Conservation (phyloP, 352 stramenopile species). For the Albugo laibachii region DNA sequence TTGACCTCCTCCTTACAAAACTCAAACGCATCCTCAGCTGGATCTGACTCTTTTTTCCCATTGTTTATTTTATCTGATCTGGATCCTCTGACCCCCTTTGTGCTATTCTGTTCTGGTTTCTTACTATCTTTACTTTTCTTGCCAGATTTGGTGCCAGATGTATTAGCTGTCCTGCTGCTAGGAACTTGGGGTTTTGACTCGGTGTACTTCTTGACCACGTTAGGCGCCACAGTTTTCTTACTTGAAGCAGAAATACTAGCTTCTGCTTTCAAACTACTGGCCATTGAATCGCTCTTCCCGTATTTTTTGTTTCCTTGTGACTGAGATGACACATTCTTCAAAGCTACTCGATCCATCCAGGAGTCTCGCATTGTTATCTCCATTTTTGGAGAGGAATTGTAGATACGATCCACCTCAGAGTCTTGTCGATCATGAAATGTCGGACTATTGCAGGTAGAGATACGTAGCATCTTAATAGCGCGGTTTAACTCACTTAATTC, state of each 20-base stretch:
- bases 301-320: background rate
- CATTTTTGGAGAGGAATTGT: conserved; percentile 80
- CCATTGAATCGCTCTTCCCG: too few species aligned
- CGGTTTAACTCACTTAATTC: conserved; percentile 76
- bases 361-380: conserved; percentile 71
- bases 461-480: conserved; percentile 62
- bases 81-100: background rate
- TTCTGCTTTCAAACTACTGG: background rate
- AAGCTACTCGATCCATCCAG: conserved; percentile 75
- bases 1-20: conserved; percentile 49
- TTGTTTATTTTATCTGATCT: background rate
- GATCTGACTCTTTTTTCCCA: background rate
- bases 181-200: background rate
- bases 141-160: background rate
- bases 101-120: background rate
- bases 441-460: conserved; percentile 63
- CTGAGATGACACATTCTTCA: conserved; percentile 19
- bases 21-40: conserved; percentile 22
- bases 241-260: background rate
- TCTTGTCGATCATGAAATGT: conserved; percentile 79
- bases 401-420: conserved; percentile 79
- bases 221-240: too few species aligned
- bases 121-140: background rate
- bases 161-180: background rate
- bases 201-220: background rate